Conservation (phyloP, 129 eudicot species). For the Centaurea solstitialis region DNA sequence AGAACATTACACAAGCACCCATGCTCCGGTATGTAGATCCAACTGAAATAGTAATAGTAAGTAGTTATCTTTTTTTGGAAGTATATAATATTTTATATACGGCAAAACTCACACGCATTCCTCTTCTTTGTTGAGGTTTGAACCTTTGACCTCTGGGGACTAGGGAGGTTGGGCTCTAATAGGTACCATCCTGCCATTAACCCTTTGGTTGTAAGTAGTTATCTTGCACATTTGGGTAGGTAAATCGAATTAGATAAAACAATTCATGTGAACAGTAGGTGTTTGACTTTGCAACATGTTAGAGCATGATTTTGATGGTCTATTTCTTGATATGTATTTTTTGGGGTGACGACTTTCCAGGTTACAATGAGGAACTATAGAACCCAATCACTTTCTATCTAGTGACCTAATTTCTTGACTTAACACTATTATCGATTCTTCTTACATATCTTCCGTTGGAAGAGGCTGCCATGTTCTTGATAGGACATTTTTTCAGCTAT, state of each 20-base stretch:
- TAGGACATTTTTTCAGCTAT: not conserved
- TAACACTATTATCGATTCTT: not conserved
- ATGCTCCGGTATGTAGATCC: slow-evolving; percentile 64
- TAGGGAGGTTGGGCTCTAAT: not conserved
- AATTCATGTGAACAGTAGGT: not conserved
- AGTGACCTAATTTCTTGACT: not conserved
- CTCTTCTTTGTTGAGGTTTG: not conserved
- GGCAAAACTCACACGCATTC: not conserved
- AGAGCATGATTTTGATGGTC: not conserved
- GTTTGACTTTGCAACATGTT: not conserved
- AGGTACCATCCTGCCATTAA: not conserved
- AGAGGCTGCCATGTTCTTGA: not conserved
- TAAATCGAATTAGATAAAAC: not conserved
- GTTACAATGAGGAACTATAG: not conserved
- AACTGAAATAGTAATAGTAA: not conserved
- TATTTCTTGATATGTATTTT: not conserved
- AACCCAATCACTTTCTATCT: not conserved
- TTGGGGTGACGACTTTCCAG: not conserved
- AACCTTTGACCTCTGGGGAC: not conserved
- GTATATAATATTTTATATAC: not conserved
- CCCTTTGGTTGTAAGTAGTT: not conserved
- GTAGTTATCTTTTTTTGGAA: not conserved
- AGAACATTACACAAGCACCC: slow-evolving; percentile 71
- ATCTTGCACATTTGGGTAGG: not conserved
- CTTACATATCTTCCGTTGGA: not conserved